Percentiles rank a stretch among this genome's conserved stretches.
These are phyloP conservation scores for Cardiospermum halicacabum DNA, from an alignment of 345 rosid genomes.

Conservation along the genomic window DNA sequence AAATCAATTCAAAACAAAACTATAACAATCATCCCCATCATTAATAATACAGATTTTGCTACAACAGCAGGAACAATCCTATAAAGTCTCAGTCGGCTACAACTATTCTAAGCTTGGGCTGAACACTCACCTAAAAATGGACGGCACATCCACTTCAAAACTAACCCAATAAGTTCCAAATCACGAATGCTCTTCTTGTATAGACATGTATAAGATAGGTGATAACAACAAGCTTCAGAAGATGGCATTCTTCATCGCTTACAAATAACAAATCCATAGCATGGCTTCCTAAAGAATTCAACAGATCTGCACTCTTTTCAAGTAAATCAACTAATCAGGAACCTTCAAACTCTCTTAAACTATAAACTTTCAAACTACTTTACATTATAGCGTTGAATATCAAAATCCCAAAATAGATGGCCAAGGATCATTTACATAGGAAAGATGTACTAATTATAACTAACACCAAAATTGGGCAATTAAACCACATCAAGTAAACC, in stretches of 20 bases:
- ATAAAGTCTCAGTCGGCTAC: not conserved
- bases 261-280: not conserved
- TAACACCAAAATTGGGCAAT: not conserved
- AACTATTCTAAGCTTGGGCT: not conserved
- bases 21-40: not conserved
- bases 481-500: not conserved
- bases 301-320: not conserved
- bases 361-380: not conserved
- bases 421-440: not conserved
- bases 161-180: constrained; percentile 1
- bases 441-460: not conserved
- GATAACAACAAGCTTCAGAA: not conserved
- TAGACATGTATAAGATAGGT: not conserved
- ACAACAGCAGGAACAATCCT: not conserved
- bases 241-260: not conserved
- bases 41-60: not conserved
- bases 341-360: not conserved
- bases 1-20: not conserved
- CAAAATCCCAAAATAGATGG: not conserved
- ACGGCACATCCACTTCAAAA: not conserved
- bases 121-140: not conserved
- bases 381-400: not conserved
- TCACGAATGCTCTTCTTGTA: not conserved
- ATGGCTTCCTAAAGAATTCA: constrained; percentile 1
- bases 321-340: not conserved